Conservation (phyloP, 805 yeast genomes). For the Zygoascus biomembranicola region DNA sequence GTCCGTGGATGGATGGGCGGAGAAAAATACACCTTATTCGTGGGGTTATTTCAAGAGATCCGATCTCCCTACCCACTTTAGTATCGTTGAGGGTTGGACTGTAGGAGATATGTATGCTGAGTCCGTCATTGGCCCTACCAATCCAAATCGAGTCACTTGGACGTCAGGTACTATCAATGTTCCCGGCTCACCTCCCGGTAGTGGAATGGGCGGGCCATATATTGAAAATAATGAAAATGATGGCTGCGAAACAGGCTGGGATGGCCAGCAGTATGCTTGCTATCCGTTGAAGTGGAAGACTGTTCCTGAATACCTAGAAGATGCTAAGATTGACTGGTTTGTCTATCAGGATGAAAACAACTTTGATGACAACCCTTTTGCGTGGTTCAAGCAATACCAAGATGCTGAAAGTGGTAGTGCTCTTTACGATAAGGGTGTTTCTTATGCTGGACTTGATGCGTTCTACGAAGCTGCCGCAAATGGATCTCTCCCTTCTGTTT, state of each 20-base stretch:
- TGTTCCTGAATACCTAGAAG: slow-evolving; percentile 18
- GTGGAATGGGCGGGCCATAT: slow-evolving; percentile 18
- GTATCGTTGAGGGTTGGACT: slow-evolving; percentile 21
- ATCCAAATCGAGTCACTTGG: slow-evolving; percentile 23
- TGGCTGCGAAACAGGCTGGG: slow-evolving; percentile 14
- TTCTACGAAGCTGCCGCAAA: slow-evolving; percentile 16
- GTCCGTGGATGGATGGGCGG: slow-evolving; percentile 19
- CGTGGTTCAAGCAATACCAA: slow-evolving; percentile 17
- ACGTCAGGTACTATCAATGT: slow-evolving; percentile 19
- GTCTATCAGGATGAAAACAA: slow-evolving; percentile 20
- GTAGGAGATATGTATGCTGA: slow-evolving; percentile 23
- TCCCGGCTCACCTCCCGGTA: slow-evolving; percentile 12
- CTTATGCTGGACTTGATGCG: slow-evolving; percentile 16
- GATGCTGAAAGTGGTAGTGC: slow-evolving; percentile 6
- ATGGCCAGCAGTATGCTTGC: slow-evolving; percentile 15
- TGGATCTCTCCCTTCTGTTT: slow-evolving; percentile 21
- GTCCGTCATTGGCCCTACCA: slow-evolving; percentile 22
- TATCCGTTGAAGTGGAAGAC: slow-evolving; percentile 21
- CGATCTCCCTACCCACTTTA: slow-evolving; percentile 21
- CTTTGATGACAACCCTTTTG: slow-evolving; percentile 19
- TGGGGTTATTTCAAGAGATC: slow-evolving; percentile 18
- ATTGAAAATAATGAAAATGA: slow-evolving; percentile 18
- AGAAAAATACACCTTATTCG: slow-evolving; percentile 19
- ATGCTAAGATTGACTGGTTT: slow-evolving; percentile 17
- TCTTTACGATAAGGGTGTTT: slow-evolving; percentile 14